Evolutionary conservation across 768 basidiomycete genomes (phyloP).

Genomic region (Amanita brunnescens): DNA sequence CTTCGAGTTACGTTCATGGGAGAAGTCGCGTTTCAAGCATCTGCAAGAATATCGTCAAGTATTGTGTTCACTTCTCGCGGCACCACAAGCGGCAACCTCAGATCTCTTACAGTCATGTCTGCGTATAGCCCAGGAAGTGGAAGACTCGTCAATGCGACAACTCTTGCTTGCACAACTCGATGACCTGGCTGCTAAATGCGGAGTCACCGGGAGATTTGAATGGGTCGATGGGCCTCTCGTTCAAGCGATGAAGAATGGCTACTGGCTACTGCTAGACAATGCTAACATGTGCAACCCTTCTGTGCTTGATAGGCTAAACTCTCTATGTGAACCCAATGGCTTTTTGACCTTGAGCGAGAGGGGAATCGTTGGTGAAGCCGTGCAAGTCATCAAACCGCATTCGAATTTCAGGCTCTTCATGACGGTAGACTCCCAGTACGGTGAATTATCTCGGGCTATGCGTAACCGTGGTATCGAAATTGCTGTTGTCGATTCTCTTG

Average conservation of each 20-base stretch:
- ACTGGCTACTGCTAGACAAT: constrained; percentile 86
- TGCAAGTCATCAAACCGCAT: constrained; percentile 75
- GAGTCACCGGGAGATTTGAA: constrained; percentile 57
- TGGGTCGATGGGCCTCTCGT: constrained; percentile 95
- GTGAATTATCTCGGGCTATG: constrained; percentile 97
- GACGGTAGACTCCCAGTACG: constrained; percentile 84
- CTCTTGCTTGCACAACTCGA: constrained; percentile 13
- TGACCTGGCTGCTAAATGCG: constrained; percentile 15
- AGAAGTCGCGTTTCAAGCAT: not conserved
- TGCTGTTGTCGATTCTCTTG: constrained; percentile 31
- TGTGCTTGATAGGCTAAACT: constrained; percentile 93
- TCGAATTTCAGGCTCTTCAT: constrained; percentile 89
- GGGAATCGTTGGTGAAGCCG: constrained; percentile 69
- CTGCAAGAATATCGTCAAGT: constrained; percentile 19
- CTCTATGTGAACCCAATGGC: constrained; percentile 86
- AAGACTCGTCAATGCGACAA: constrained; percentile 16
- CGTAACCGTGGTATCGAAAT: constrained; percentile 94
- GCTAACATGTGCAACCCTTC: constrained; percentile 95
- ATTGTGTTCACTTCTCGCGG: constrained; percentile 1
- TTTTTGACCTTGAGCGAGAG: constrained; percentile 81
- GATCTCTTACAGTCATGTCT: constrained; percentile 6
- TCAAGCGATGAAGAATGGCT: constrained; percentile 74
- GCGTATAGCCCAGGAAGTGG: not conserved
- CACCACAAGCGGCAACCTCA: not conserved
- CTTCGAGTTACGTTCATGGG: constrained; percentile 24